These are phyloP conservation scores for Melaleuca alternifolia DNA, from an alignment of 345 rosid genomes.

Conservation along the genomic window DNA sequence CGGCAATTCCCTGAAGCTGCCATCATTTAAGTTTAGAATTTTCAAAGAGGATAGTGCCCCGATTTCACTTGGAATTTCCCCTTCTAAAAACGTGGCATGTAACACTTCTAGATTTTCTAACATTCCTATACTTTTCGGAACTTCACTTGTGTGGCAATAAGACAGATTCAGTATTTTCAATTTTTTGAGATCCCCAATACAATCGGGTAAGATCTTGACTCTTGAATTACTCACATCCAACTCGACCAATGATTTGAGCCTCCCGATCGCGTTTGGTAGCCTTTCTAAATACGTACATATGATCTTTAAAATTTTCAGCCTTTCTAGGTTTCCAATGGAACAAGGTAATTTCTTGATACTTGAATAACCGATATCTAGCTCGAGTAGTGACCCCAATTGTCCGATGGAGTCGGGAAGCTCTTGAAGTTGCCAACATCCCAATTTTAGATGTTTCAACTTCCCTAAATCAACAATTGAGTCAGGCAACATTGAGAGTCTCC, in stretches of 20 bases:
- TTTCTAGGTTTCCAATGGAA: not conserved
- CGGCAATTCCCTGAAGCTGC: not conserved
- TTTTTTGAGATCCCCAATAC: not conserved
- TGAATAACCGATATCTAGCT: accelerated
- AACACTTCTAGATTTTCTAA: not conserved
- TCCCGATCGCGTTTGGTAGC: not conserved
- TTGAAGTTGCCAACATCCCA: too few relatives aligned
- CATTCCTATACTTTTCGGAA: not conserved
- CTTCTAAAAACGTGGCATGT: not conserved
- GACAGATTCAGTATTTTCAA: not conserved
- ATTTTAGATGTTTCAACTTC: too few relatives aligned
- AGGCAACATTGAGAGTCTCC: too few relatives aligned
- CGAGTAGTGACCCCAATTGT: not conserved
- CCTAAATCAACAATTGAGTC: too few relatives aligned
- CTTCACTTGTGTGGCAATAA: not conserved
- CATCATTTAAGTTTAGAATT: too few relatives aligned
- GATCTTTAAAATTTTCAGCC: accelerated
- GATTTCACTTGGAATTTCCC: not conserved
- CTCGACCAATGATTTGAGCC: not conserved
- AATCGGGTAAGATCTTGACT: not conserved
- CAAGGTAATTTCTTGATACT: accelerated
- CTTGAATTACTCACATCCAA: not conserved
- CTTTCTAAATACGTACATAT: accelerated
- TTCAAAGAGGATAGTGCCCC: not conserved
- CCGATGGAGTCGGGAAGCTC: not conserved